Percentiles rank a stretch among this genome's conserved stretches.
Conservation (phyloP, 1,139 yeast genomes). For the Saccharomyces pastorianus region DNA sequence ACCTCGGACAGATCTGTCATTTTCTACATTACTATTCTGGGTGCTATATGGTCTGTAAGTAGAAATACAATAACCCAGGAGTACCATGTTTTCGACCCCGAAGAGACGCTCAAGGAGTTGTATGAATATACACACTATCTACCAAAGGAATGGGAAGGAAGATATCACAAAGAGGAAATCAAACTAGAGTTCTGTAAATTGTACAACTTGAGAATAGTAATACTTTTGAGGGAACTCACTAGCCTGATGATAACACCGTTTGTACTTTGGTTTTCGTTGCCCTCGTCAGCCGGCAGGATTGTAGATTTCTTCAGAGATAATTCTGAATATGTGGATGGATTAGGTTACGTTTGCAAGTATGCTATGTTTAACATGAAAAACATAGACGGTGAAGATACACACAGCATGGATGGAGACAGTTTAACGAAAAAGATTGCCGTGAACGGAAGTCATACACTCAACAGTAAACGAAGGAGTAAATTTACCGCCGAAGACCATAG, state of each 20-base stretch:
- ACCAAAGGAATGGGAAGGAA: slow-evolving; percentile 81
- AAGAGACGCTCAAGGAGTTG: slow-evolving; percentile 67
- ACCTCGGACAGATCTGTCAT: slow-evolving; percentile 72
- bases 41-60: slow-evolving; percentile 71
- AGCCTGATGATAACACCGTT: slow-evolving; percentile 82
- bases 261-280: slow-evolving; percentile 74
- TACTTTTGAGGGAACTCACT: slow-evolving; percentile 70
- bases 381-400: neutral
- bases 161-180: slow-evolving; percentile 72
- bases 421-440: slow-evolving; percentile 27
- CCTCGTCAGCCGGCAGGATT: slow-evolving; percentile 62
- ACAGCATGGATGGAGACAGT: slow-evolving; percentile 42
- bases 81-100: slow-evolving; percentile 78
- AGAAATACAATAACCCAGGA: slow-evolving; percentile 54
- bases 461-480: slow-evolving; percentile 5
- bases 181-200: slow-evolving; percentile 73
- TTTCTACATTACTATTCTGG: slow-evolving; percentile 81
- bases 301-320: slow-evolving; percentile 86
- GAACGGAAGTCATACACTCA: neutral
- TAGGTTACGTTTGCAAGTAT: slow-evolving; percentile 89
- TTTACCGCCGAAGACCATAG: slow-evolving; percentile 22
- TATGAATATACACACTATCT: slow-evolving; percentile 84
- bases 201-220: slow-evolving; percentile 63
- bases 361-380: slow-evolving; percentile 63
- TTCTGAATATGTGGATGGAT: slow-evolving; percentile 84